These are phyloP conservation scores for Mallotus japonicus DNA, from an alignment of 441 rosid species.

Conservation along the genomic window DNA sequence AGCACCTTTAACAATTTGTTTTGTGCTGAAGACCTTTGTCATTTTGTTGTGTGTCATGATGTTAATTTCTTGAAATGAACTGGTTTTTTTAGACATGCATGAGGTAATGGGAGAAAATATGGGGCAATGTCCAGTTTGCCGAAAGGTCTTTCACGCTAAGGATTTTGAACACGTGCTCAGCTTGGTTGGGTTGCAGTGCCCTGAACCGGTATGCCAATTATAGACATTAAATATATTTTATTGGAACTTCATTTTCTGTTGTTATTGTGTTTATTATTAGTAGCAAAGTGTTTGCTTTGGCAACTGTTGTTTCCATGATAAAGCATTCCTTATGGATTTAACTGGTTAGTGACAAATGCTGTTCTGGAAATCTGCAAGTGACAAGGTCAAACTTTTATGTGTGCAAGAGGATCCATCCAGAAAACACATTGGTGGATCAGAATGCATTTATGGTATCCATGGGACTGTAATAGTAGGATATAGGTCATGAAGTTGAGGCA, in stretches of 20 bases:
- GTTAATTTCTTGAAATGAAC: not conserved
- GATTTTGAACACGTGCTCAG: slow-evolving; percentile 77
- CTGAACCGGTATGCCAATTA: slow-evolving; percentile 42
- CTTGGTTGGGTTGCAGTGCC: slow-evolving; percentile 54
- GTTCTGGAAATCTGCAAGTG: not conserved
- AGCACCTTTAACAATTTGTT: not conserved
- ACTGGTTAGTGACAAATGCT: not conserved
- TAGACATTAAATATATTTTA: not conserved
- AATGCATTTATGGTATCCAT: not conserved
- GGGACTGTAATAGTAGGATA: not conserved
- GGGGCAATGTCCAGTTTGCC: slow-evolving; percentile 83
- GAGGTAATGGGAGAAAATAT: slow-evolving; percentile 38
- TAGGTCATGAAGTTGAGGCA: not conserved
- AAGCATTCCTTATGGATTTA: not conserved
- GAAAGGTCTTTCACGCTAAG: slow-evolving; percentile 61
- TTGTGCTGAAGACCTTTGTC: slow-evolving; percentile 2
- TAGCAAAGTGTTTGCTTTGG: not conserved
- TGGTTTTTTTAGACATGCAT: slow-evolving; percentile 27
- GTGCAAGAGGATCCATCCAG: not conserved
- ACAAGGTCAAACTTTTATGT: not conserved
- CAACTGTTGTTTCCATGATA: not conserved
- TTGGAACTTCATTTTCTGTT: slow-evolving; percentile 1
- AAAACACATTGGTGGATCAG: not conserved
- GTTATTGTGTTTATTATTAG: too few species aligned
- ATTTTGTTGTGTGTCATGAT: slow-evolving; percentile 3